These are phyloP conservation scores for Schwanniomyces polymorphus DNA, from an alignment of 805 yeast species.

Conservation along the genomic window DNA sequence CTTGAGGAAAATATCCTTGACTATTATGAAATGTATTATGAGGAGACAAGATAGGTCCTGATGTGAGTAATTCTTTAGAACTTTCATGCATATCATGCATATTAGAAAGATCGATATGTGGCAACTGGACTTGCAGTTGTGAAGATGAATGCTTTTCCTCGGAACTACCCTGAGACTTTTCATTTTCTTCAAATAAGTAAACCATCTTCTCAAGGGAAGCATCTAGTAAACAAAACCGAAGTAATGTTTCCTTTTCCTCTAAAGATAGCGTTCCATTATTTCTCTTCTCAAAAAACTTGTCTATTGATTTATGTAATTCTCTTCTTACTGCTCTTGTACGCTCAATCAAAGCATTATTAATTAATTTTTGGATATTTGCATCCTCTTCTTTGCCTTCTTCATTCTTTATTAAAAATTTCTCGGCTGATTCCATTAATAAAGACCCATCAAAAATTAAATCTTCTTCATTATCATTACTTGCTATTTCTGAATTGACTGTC, in stretches of 20 bases:
- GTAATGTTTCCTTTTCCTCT: conserved; percentile 55
- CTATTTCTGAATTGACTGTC: conserved; percentile 31
- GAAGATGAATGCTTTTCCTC: neutral
- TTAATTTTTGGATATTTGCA: conserved; percentile 40
- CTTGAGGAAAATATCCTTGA: conserved; percentile 18
- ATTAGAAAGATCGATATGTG: neutral
- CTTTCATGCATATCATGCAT: conserved; percentile 42
- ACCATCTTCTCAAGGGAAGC: conserved; percentile 54
- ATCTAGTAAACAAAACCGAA: conserved; percentile 55
- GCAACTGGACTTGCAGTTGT: neutral
- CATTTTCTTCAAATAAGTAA: conserved; percentile 49
- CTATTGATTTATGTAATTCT: conserved; percentile 54
- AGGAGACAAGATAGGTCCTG: conserved; percentile 56
- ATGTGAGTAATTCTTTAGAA: conserved; percentile 49
- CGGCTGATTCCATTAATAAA: conserved; percentile 71
- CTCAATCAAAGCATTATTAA: conserved; percentile 51
- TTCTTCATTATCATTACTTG: conserved; percentile 25
- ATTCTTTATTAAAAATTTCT: conserved; percentile 50
- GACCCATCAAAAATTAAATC: conserved; percentile 79
- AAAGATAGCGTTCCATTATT: conserved; percentile 47
- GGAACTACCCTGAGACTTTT: conserved; percentile 5
- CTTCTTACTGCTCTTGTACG: conserved; percentile 49
- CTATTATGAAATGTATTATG: conserved; percentile 20
- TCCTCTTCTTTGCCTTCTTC: conserved; percentile 41
- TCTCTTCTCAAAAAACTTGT: conserved; percentile 46